These are phyloP conservation scores for Fraxinus floribunda DNA, from an alignment of 305 asterid genomes.

Conservation along the genomic window DNA sequence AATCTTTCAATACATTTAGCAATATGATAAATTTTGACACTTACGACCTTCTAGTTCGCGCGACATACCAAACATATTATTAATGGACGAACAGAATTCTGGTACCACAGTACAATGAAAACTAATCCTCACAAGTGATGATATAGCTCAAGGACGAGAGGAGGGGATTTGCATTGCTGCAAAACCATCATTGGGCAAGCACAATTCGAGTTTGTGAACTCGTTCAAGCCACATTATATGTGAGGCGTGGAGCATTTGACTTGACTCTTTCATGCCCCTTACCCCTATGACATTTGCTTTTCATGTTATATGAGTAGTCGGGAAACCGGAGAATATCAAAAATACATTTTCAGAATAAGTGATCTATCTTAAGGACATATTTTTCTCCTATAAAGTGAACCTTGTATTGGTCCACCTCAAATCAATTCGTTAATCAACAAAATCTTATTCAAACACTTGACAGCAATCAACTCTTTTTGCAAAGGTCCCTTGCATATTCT, in stretches of 20 bases:
- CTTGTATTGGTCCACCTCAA: not conserved
- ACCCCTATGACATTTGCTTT: not conserved
- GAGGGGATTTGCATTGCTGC: not conserved
- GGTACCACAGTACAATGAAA: not conserved
- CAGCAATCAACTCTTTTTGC: not conserved
- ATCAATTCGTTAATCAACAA: not conserved
- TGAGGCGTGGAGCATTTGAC: not conserved
- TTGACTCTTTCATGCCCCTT: not conserved
- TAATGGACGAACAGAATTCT: not conserved
- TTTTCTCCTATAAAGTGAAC: not conserved
- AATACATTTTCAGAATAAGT: not conserved
- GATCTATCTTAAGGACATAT: not conserved
- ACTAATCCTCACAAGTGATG: not conserved
- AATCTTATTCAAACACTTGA: not conserved
- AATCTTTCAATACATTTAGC: not conserved
- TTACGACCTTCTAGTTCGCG: not conserved
- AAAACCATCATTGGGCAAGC: not conserved
- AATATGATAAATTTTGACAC: not conserved
- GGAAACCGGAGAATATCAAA: not conserved
- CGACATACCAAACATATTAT: not conserved
- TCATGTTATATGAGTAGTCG: not conserved
- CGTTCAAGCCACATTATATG: not conserved
- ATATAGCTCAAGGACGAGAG: not conserved
- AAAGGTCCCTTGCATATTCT: not conserved
- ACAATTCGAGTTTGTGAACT: not conserved